A percentile compares a stretch with the other conserved stretches of the same genome.
Conservation (phyloP, 2,329 filamentous ascomycete genomes). For the Cercospora berteroae region DNA sequence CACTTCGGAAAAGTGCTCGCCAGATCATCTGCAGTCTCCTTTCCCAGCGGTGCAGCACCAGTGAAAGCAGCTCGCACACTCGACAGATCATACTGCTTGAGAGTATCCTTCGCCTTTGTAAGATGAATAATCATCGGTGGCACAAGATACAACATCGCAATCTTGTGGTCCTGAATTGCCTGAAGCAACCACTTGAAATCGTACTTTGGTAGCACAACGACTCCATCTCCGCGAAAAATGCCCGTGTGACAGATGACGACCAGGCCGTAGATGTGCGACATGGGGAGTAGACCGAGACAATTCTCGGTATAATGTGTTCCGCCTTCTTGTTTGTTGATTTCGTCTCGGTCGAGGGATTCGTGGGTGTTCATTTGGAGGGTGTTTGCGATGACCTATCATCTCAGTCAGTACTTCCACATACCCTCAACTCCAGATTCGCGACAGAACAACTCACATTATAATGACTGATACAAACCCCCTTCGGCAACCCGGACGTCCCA, state of each 20-base stretch:
- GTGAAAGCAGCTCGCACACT: constrained; percentile 66
- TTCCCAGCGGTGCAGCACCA: constrained; percentile 74
- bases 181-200: constrained; percentile 65
- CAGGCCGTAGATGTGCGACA: constrained; percentile 79
- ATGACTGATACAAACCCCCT: constrained; percentile 77
- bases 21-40: constrained; percentile 67
- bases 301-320: constrained; percentile 50
- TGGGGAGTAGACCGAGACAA: constrained; percentile 68
- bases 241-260: constrained; percentile 66
- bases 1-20: constrained; percentile 61
- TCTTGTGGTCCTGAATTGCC: constrained; percentile 67
- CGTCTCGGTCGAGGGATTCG: constrained; percentile 48
- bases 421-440: too few species aligned
- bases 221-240: constrained; percentile 69
- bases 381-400: constrained; percentile 62
- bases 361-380: constrained; percentile 60
- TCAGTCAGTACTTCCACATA: neutral
- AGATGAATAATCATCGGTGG: constrained; percentile 80
- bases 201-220: constrained; percentile 72
- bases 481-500: constrained; percentile 73
- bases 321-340: constrained; percentile 16
- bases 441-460: constrained; percentile 51
- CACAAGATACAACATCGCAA: constrained; percentile 66
- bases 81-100: constrained; percentile 68
- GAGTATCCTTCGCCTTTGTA: constrained; percentile 61